phyloP scores from a whole-genome alignment of 768 basidiomycete genomes.

The Boletus barrowsii region DNA sequence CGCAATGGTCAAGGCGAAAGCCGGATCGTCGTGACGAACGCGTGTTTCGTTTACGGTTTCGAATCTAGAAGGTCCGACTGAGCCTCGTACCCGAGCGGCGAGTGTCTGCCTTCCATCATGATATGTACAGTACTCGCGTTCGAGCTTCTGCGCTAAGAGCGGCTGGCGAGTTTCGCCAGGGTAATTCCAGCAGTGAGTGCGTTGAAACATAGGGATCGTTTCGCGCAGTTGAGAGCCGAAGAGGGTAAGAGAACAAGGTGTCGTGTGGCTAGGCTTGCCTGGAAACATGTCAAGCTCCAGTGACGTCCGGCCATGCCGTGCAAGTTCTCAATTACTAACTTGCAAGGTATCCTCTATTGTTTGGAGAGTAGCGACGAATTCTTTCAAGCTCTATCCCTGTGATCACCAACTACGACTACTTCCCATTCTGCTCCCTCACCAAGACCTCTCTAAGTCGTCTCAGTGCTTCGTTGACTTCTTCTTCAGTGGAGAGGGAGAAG shows the following conservation, averaged over 20 bases:
- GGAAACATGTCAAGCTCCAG: too few relatives aligned
- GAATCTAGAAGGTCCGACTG: background rate
- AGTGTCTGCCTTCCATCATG: background rate
- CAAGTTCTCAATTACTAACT: background rate
- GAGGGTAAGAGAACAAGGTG: background rate
- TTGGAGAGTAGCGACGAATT: background rate
- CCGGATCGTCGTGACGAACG: conserved; percentile 1
- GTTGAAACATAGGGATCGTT: background rate
- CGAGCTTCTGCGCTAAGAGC: background rate
- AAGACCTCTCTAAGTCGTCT: conserved; percentile 50
- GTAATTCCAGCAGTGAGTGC: background rate
- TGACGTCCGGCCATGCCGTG: background rate
- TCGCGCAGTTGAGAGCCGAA: background rate
- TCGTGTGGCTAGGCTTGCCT: too few relatives aligned
- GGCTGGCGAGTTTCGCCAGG: background rate
- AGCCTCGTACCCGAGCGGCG: background rate
- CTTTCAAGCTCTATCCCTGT: background rate
- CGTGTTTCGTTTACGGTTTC: conserved; percentile 2
- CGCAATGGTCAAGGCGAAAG: background rate
- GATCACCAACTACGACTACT: conserved; percentile 3
- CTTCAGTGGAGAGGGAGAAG: conserved; percentile 67
- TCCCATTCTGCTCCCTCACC: conserved; percentile 21
- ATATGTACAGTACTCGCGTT: background rate
- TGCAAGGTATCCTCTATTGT: conserved; percentile 7
- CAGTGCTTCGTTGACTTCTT: conserved; percentile 74